phyloP scores from a whole-genome alignment of 495 filamentous ascomycete species.

The Talaromyces stipitatus region DNA sequence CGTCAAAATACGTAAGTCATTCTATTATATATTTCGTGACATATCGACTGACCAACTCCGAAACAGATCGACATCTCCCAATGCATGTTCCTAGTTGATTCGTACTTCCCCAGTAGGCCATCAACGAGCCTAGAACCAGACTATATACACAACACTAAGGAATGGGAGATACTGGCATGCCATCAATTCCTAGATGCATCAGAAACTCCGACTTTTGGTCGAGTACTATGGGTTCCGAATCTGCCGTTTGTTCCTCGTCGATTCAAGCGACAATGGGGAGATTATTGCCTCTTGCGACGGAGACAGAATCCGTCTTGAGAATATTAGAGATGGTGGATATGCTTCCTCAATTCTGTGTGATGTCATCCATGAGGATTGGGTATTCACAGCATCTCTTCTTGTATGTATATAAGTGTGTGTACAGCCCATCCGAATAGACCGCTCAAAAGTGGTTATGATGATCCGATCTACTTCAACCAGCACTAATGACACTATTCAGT shows the following conservation, averaged over 20 bases:
- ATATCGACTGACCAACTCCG: neutral
- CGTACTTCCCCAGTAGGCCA: conserved; percentile 57
- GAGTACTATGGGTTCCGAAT: conserved; percentile 80
- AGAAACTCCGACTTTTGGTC: conserved; percentile 62
- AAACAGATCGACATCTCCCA: conserved; percentile 55
- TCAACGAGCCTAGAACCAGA: conserved; percentile 60
- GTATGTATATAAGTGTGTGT: too few relatives aligned
- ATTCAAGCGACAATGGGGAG: conserved; percentile 67
- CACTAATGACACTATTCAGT: too few relatives aligned
- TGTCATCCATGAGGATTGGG: too few relatives aligned
- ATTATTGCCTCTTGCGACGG: conserved; percentile 70
- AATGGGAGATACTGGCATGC: conserved; percentile 72
- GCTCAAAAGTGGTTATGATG: neutral
- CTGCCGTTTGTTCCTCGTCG: conserved; percentile 58
- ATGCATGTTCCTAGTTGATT: conserved; percentile 85
- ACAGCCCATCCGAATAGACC: too few relatives aligned
- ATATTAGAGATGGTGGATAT: too few relatives aligned
- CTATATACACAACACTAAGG: conserved; percentile 57
- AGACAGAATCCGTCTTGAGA: neutral
- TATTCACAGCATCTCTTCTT: too few relatives aligned
- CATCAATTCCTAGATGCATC: conserved; percentile 72
- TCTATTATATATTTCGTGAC: neutral
- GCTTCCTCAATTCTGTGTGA: too few relatives aligned
- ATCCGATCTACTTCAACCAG: neutral
- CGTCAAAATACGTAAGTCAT: conserved; percentile 69